Evolutionary conservation across 257 asterid genomes (phyloP), one percentile per base, ranked within the genome.

Genomic region (Capsicum baccatum): DNA sequence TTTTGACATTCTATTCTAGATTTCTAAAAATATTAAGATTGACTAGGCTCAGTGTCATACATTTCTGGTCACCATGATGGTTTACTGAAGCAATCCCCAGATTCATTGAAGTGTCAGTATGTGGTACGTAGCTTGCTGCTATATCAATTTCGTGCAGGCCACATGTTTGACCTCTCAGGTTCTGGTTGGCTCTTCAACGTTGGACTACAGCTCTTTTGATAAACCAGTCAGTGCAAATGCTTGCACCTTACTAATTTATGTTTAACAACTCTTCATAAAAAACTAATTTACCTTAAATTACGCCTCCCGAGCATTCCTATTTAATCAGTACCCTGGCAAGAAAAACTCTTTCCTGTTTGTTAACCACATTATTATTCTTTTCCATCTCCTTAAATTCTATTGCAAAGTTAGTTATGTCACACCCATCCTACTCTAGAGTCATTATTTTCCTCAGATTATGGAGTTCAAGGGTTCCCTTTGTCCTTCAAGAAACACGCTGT

Each of bases 151-250:
- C 37, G 16, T 71, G 57, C 57, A 9, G 37, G 56, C 57, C 52
- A 63, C 70, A 21, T 21, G 42, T 42, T 42, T 42, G 15, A 16
- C 9, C 9, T 44, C 44, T 44, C 44, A 44, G 79, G 56, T 70
- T 70, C 70, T 64, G 44, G 15, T 21, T 63, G 42, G 70, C 11
- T 64, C 79, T 9, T 42, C 79, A 39, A 44, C 35, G 9, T 70
- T 9, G 16, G 16, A 71, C 79, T 17, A 35, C 57, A 44, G 57
- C 37, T 44, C 37, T n/a, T 39, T 44, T 71, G 79, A 71, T 71
- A 71, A 71, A 71, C 57, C 79, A 71, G 79, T 56, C 58, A 42
- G 79, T 71, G 79, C 58, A 71, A 9, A 37, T 71, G 58, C 58
- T 44, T 71, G 58, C 58, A 44, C 79, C 17, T 47, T 71, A 71